A percentile compares a stretch with the other conserved stretches of the same genome.
These are phyloP conservation scores for Ceratocystis colombiana DNA, from an alignment of 2,329 filamentous ascomycete species.

Conservation along the genomic window DNA sequence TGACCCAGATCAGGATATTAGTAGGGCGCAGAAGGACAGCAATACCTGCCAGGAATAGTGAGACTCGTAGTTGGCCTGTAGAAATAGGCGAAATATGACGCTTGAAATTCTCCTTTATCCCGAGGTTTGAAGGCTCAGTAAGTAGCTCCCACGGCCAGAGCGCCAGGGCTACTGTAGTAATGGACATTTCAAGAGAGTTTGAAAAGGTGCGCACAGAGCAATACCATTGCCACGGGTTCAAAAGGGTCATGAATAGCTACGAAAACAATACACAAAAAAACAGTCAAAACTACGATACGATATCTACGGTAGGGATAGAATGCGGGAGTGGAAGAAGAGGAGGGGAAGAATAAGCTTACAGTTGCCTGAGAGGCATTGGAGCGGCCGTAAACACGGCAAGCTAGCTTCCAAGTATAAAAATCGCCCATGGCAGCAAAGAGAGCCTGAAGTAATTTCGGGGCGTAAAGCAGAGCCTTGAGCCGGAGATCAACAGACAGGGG, in stretches of 20 bases:
- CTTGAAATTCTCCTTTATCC: slow-evolving; percentile 34
- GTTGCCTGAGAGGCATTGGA: slow-evolving; percentile 57
- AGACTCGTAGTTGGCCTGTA: slow-evolving; percentile 39
- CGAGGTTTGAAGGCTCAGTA: slow-evolving; percentile 29
- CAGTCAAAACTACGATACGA: slow-evolving; percentile 24
- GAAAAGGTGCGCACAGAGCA: slow-evolving; percentile 88
- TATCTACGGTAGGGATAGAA: slow-evolving; percentile 28
- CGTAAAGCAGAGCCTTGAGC: slow-evolving; percentile 57
- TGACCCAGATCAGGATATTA: slow-evolving; percentile 75
- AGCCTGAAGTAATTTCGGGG: slow-evolving; percentile 68
- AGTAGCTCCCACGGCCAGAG: slow-evolving; percentile 80
- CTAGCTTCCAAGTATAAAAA: slow-evolving; percentile 79
- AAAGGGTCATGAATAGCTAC: slow-evolving; percentile 58
- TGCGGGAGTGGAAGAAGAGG: not conserved
- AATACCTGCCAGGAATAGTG: slow-evolving; percentile 64
- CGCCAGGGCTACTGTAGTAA: slow-evolving; percentile 69
- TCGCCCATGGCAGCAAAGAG: slow-evolving; percentile 68
- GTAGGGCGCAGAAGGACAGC: slow-evolving; percentile 84
- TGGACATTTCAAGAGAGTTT: slow-evolving; percentile 82
- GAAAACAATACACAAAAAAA: slow-evolving; percentile 18
- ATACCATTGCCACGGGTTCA: slow-evolving; percentile 94
- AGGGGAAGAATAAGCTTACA: slow-evolving; percentile 40
- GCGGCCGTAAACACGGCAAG: slow-evolving; percentile 59
- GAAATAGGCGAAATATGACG: slow-evolving; percentile 15
- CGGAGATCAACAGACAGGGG: slow-evolving; percentile 40